Evolutionary conservation across 108 stramenopile genomes (phyloP).

Genomic region (Stephanodiscus minutulus): DNA sequence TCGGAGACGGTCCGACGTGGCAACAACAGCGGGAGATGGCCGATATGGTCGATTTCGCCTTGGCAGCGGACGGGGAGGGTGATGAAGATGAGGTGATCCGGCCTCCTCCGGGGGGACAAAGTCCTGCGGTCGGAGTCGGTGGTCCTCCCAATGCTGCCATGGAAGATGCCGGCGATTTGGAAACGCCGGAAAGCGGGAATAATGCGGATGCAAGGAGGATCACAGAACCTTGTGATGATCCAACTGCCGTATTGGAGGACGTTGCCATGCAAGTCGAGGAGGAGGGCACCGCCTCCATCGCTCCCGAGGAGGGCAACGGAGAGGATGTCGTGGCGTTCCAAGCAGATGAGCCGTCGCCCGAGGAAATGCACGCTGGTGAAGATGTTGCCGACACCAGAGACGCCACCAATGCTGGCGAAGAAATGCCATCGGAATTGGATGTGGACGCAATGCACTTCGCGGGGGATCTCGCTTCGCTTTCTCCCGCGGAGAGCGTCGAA

Average conservation of each 20-base stretch:
- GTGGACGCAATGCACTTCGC: not conserved
- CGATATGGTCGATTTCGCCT: not conserved
- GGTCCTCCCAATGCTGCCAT: not conserved
- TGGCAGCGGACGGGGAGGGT: not conserved
- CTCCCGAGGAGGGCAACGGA: not conserved
- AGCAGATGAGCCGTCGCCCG: not conserved
- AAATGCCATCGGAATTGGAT: not conserved
- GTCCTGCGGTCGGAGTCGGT: not conserved
- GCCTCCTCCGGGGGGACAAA: not conserved
- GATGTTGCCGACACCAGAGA: not conserved
- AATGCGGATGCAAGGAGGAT: not conserved
- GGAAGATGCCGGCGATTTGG: not conserved
- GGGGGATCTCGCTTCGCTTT: not conserved
- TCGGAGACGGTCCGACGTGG: not conserved
- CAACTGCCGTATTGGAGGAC: not conserved
- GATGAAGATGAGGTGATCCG: not conserved
- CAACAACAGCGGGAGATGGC: not conserved
- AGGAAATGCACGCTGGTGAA: not conserved
- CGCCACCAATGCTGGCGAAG: not conserved
- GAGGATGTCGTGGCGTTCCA: not conserved
- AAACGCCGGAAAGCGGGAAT: not conserved
- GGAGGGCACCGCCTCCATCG: not conserved
- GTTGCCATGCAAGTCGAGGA: slow-evolving; percentile 1
- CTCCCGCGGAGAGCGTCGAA: slow-evolving; percentile 1
- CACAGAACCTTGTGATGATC: not conserved